A percentile compares a stretch with the other conserved stretches of the same genome.
Conservation (phyloP, 257 asterid genomes). For the Craterostigma plantagineum region DNA sequence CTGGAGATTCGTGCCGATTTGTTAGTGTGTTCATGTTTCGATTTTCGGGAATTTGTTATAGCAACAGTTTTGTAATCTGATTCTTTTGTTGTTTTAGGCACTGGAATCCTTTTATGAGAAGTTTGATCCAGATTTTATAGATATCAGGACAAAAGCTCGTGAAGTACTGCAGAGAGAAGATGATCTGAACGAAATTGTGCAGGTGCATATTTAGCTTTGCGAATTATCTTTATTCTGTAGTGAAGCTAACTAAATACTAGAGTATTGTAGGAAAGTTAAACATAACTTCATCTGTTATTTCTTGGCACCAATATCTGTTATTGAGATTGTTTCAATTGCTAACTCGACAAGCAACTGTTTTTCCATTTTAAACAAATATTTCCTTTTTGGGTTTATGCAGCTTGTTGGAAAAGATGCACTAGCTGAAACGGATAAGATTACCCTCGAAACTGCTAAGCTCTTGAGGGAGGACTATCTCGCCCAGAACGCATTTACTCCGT, state of each 20-base stretch:
- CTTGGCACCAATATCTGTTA: no score
- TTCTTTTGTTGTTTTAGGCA: slow-evolving; percentile 32
- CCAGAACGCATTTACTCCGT: slow-evolving; percentile 98
- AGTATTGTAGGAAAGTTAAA: no score
- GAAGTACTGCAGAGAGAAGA: slow-evolving; percentile 98
- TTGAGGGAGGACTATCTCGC: slow-evolving; percentile 99
- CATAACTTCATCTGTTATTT: no score
- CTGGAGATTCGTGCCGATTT: background rate
- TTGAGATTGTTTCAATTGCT: background rate
- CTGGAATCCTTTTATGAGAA: slow-evolving; percentile 92
- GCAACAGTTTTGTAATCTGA: background rate
- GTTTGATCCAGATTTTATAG: slow-evolving; percentile 87
- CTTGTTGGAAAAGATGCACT: slow-evolving; percentile 97
- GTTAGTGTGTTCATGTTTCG: background rate
- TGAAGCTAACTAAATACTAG: no score
- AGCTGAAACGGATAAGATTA: slow-evolving; percentile 93
- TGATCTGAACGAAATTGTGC: slow-evolving; percentile 67
- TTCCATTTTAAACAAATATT: background rate
- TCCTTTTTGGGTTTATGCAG: slow-evolving; percentile 30
- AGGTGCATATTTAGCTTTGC: slow-evolving; percentile 14
- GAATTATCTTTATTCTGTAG: no score
- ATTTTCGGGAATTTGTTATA: no score
- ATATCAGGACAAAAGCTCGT: slow-evolving; percentile 96
- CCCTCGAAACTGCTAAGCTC: slow-evolving; percentile 95
- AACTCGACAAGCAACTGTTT: background rate